A percentile compares a stretch with the other conserved stretches of the same genome.
These are phyloP conservation scores for Phytophthora aleatoria DNA, from an alignment of 352 stramenopile species.

Conservation along the genomic window DNA sequence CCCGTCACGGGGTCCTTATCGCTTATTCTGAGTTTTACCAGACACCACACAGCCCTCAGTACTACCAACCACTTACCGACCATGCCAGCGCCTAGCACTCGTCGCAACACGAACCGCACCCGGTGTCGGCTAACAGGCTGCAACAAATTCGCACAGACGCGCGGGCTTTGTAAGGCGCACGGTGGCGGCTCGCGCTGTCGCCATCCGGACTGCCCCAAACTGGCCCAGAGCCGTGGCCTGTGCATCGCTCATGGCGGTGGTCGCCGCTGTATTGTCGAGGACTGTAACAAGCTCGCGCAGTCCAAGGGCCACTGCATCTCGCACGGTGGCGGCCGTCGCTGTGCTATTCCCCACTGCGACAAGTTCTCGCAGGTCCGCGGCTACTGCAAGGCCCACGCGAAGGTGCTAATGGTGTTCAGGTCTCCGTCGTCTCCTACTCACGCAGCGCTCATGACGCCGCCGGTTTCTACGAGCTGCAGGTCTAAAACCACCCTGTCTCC, in stretches of 20 bases:
- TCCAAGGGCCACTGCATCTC: constrained; percentile 81
- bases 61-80: constrained; percentile 4
- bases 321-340: constrained; percentile 72
- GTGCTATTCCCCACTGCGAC: constrained; percentile 66
- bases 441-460: constrained; percentile 22
- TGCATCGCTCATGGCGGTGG: constrained; percentile 79
- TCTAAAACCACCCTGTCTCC: constrained; percentile 24
- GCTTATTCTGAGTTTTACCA: constrained; percentile 32
- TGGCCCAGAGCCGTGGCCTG: constrained; percentile 71
- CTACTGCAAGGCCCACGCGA: constrained; percentile 81
- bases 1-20: not conserved
- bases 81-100: constrained; percentile 36
- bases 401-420: constrained; percentile 48
- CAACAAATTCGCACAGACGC: constrained; percentile 82
- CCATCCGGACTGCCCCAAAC: constrained; percentile 72
- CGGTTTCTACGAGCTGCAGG: constrained; percentile 7
- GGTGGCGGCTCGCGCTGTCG: constrained; percentile 81
- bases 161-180: constrained; percentile 83
- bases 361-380: constrained; percentile 87
- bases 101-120: constrained; percentile 61
- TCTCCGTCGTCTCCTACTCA: constrained; percentile 31
- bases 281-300: constrained; percentile 75
- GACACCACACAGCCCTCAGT: constrained; percentile 7
- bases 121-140: constrained; percentile 68
- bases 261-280: constrained; percentile 66